Base-by-base conservation (phyloP, 352 stramenopile genomes). In the Phytophthora chlamydospora region DNA sequence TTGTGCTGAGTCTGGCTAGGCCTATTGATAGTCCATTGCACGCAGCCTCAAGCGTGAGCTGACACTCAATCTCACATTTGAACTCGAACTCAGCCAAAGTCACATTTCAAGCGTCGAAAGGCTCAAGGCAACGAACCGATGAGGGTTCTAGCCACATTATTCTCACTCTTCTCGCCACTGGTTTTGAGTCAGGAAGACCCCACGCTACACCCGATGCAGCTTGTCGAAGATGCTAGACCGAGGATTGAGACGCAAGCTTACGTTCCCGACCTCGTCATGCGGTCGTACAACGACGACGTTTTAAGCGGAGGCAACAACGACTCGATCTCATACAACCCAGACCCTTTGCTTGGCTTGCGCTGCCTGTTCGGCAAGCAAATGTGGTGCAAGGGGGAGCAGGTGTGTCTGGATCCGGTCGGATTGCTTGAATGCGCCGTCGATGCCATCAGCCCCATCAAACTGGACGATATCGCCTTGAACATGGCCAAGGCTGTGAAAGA, bases 311-410 rank as follows among this genome's bases (percentile, higher is more conserved):
- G 21, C 21, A 24, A 24, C 21, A 24, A 24, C 21, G 21, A 1
- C 21, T 24, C 21, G 21, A 24, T 24, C 21, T 24, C 21, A 13
- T 35, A 49, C 6, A 11, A 14, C 12, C 41, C 41, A 10, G 41
- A 47, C 12, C 7, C 19, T n/a, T 19, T 49, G 4, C 34, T 49
- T n/a, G 42, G 24, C 6, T 21, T 49, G 12, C 19, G 42, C 21
- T 49, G 42, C 14, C 19, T 49, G 42, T 49, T 47, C 11, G 41
- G 41, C 6, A 49, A 49, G 21, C 34, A 49, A 36, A 49, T 49
- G 21, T 49, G 21, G 24, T 47, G 42, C 42, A 49, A 49, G 42
- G 42, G 42, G 8, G 42, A 35, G 12, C 24, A 27, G 19, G 42
- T 34, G 14, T 49, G 24, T 13, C 24, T 49, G 24, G 42, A 49